A percentile compares a stretch with the other conserved stretches of the same genome.
These are phyloP conservation scores for Microcyclospora pomicola DNA, from an alignment of 2,329 filamentous ascomycete species.

Conservation along the genomic window DNA sequence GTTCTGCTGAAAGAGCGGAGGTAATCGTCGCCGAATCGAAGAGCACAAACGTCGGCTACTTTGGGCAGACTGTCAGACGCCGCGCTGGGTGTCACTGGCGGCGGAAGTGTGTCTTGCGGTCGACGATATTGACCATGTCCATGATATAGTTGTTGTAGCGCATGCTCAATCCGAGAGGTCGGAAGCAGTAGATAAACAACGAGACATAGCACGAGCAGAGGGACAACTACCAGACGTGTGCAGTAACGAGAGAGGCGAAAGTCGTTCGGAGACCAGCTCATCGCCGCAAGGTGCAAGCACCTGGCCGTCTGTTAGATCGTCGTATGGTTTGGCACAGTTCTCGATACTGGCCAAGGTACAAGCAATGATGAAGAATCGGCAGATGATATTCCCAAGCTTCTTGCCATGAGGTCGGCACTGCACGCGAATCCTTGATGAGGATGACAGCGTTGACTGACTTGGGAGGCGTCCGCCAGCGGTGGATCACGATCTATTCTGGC, in stretches of 20 bases:
- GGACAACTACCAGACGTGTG: neutral
- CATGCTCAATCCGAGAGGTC: neutral
- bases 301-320: neutral
- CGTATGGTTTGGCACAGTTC: neutral
- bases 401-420: neutral
- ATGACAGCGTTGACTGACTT: no score
- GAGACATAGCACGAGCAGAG: neutral
- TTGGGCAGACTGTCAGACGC: neutral
- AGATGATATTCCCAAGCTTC: neutral
- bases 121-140: neutral
- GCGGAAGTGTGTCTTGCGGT: neutral
- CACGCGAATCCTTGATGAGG: neutral
- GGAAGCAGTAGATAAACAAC: neutral
- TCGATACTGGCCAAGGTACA: neutral
- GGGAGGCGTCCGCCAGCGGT: neutral
- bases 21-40: conserved; percentile 1
- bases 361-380: neutral
- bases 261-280: neutral
- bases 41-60: neutral
- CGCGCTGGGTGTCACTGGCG: neutral
- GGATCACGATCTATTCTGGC: neutral
- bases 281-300: neutral
- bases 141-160: neutral
- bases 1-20: conserved; percentile 2
- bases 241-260: neutral